phyloP scores from a whole-genome alignment of 805 yeast species.

The Saccharomycopsis sp. region DNA sequence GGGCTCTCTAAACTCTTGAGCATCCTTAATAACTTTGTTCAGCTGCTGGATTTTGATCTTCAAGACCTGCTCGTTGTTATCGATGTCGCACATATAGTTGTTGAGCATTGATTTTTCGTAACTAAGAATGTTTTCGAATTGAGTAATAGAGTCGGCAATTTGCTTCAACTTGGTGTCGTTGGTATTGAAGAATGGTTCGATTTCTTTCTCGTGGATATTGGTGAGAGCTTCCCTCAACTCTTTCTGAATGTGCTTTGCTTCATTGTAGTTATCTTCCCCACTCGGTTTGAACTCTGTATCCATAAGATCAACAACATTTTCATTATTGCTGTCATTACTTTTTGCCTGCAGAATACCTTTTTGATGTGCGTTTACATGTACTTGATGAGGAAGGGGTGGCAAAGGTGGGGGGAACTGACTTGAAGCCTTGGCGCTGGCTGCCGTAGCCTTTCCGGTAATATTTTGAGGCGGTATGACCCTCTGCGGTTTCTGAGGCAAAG shows the following conservation, averaged over 20 bases:
- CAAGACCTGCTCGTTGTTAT: slow-evolving; percentile 28
- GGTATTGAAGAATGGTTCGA: slow-evolving; percentile 19
- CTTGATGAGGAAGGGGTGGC: slow-evolving; percentile 35
- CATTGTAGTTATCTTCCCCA: not conserved
- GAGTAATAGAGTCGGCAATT: slow-evolving; percentile 25
- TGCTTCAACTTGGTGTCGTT: slow-evolving; percentile 10
- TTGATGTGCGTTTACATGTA: slow-evolving; percentile 5
- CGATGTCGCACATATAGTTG: slow-evolving; percentile 24
- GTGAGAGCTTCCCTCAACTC: slow-evolving; percentile 24
- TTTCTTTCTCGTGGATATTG: slow-evolving; percentile 23
- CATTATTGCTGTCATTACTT: not conserved
- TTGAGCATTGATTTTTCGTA: slow-evolving; percentile 31
- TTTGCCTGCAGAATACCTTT: not conserved
- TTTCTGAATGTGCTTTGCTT: slow-evolving; percentile 6
- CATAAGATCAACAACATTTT: slow-evolving; percentile 2
- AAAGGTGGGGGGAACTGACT: slow-evolving; percentile 28
- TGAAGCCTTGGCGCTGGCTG: slow-evolving; percentile 1
- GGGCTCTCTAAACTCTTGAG: slow-evolving; percentile 28
- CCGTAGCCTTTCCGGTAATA: too few relatives aligned
- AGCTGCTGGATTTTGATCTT: slow-evolving; percentile 28
- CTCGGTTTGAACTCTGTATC: slow-evolving; percentile 2
- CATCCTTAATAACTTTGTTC: slow-evolving; percentile 28
- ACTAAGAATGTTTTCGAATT: slow-evolving; percentile 32
- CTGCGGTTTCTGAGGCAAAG: not conserved
- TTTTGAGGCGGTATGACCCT: slow-evolving; percentile 14